Evolutionary conservation across 2,329 filamentous ascomycete species (phyloP), one percentile per base, ranked within the genome.

Genomic region (Colletotrichum limetticola): DNA sequence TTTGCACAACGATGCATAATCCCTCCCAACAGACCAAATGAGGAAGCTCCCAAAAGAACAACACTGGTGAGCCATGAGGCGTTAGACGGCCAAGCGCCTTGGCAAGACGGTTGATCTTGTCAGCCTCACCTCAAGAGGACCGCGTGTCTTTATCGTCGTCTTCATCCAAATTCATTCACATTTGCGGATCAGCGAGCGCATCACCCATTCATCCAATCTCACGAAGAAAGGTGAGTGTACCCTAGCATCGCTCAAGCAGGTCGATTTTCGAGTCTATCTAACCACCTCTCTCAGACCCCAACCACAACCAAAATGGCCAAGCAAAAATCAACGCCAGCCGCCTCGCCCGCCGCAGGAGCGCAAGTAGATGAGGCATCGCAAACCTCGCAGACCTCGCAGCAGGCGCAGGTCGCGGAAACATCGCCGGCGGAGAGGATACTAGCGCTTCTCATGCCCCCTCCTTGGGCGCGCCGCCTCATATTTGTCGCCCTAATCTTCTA

Each of bases 141-240:
- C 5, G 30, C 60, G 60, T 63, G 60, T 46, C 60, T 63, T 53
- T 22, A 63, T 63, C 60, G 11, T 32, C n/a, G 16, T 63, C 42
- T 32, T 52, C 42, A 22, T 19, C 42, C 60, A 26, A 19, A 19
- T 5, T 19, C 60, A 24, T 28, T 35, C 26, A 4, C 46, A 11
- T 49, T 9, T 8, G 42, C 42, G 3, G 42, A 49, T 4, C 42
- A 8, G n/a, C 28, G 4, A 12, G 9, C n/a, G 7, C 42, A 32
- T 19, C 60, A 35, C 16, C 5, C 46, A 6, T 1, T n/a, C 22
- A 19, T 6, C 26, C 19, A 46, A 35, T 11, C 30, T 24, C 28
- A 24, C 42, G 1, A 19, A 63, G 5, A 16, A 16, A 19, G 52
- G 60, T 53, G 8, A 4, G 26, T n/a, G 6, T 6, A 35, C 37